Conservation (phyloP, 352 stramenopile species). For the Phytopythium chamaehyphon region DNA sequence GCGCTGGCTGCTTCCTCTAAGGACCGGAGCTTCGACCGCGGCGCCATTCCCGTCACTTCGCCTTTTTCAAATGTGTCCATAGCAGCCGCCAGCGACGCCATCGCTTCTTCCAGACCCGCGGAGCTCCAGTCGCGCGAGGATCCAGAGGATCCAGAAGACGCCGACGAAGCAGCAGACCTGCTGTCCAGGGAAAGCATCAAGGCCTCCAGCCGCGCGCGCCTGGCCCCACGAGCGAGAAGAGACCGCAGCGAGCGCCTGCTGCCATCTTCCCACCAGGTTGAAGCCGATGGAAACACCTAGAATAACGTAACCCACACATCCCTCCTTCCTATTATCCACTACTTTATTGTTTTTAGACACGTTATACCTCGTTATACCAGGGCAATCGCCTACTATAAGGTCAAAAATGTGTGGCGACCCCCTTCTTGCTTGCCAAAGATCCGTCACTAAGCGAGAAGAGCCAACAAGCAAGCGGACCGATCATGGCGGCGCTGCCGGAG, state of each 20-base stretch:
- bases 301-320: neutral
- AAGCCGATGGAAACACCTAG: neutral
- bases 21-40: constrained; percentile 35
- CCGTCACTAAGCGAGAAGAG: too few relatives aligned
- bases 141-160: constrained; percentile 22
- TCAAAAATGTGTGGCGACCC: too few relatives aligned
- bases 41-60: constrained; percentile 14
- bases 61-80: neutral
- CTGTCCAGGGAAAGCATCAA: constrained; percentile 70
- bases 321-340: too few relatives aligned
- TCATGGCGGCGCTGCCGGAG: constrained; percentile 65
- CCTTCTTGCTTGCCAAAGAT: too few relatives aligned
- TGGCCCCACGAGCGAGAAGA: constrained; percentile 29
- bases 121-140: constrained; percentile 1
- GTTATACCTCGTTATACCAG: too few relatives aligned
- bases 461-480: too few relatives aligned
- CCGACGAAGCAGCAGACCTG: constrained; percentile 32
- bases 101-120: neutral
- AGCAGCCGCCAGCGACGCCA: neutral
- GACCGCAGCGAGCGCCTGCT: constrained; percentile 4
- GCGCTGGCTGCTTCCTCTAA: constrained; percentile 12
- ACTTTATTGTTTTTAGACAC: too few relatives aligned
- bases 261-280: neutral
- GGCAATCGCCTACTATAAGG: too few relatives aligned
- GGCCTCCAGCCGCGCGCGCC: constrained; percentile 46